Evolutionary conservation across 768 basidiomycete species (phyloP), one percentile per base, ranked within the genome.

Genomic region (Boletus bicolor): DNA sequence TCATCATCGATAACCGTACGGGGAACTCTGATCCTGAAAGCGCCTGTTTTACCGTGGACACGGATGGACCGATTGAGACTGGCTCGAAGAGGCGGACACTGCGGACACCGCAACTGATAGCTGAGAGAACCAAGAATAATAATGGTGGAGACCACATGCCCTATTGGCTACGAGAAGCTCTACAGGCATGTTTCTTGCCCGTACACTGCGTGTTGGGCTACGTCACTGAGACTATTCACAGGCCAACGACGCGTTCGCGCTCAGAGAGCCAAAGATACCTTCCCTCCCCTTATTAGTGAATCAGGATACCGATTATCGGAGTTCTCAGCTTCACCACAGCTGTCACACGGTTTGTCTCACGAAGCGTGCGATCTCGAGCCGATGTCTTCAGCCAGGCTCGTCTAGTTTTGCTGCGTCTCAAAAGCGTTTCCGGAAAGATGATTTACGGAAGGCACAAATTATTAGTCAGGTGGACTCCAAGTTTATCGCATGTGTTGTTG

Each of bases 401-500:
- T 54, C 64, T 44, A 46, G 47, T 35, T 57, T 56, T 44, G 30
- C 49, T 15, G 47, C 54, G 5, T 62, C 73, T n/a, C 73, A 49
- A 49, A 56, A 69, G 54, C 72, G 73, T 17, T 82, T 89, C 61
- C 68, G 68, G 35, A 80, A 79, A 59, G 72, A 75, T 28, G 82
- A 86, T 56, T 77, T 98, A 37, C 66, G 62, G 19, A 64, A 70
- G 28, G 87, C 87, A 26, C 68, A 68, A 49, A 79, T 93, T 47
- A 79, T 98, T 48, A 82, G 81, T 55, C 97, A 99, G 68, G 83
- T 98, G 44, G 97, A 98, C 70, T 72, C 76, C 57, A 99, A 98
- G 73, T 98, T 95, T 68, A 82, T 98, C 59, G 88, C 85, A 30
- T 94, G 93, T 68, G 69, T 82, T 26, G 70, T 89, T 54, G 65